A percentile compares a stretch with the other conserved stretches of the same genome.
Evolutionary conservation across 495 filamentous ascomycete genomes (phyloP).

Genomic region (Talaromyces nanjingensis): DNA sequence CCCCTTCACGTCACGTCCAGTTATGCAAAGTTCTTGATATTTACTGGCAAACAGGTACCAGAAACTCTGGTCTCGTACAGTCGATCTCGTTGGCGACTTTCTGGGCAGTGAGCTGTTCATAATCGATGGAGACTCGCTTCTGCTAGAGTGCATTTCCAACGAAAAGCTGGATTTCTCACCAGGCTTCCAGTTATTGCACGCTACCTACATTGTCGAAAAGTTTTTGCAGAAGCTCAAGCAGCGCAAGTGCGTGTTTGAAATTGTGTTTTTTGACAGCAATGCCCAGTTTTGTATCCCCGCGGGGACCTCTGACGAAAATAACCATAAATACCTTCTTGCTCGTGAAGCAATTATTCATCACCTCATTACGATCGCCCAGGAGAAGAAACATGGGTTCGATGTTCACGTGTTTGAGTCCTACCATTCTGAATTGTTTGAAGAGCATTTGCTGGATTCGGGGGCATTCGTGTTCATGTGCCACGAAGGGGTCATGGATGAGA

Average conservation of each 20-base stretch:
- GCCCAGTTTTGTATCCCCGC: slow-evolving; percentile 13
- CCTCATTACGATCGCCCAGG: slow-evolving; percentile 32
- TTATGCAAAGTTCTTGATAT: background rate
- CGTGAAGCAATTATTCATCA: slow-evolving; percentile 58
- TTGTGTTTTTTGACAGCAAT: slow-evolving; percentile 57
- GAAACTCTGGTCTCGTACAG: slow-evolving; percentile 10
- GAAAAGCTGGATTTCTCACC: slow-evolving; percentile 52
- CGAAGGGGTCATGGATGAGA: slow-evolving; percentile 30
- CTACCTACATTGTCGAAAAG: slow-evolving; percentile 57
- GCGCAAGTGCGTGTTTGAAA: slow-evolving; percentile 60
- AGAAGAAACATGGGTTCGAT: slow-evolving; percentile 22
- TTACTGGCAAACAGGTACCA: background rate
- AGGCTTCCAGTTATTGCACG: slow-evolving; percentile 69
- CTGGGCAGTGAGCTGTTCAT: slow-evolving; percentile 65
- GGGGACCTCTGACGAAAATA: slow-evolving; percentile 3
- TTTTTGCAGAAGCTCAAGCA: slow-evolving; percentile 52
- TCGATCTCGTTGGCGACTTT: slow-evolving; percentile 55
- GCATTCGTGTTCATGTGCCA: slow-evolving; percentile 67
- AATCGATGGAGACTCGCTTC: slow-evolving; percentile 66
- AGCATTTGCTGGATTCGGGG: slow-evolving; percentile 43
- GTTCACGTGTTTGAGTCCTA: slow-evolving; percentile 41
- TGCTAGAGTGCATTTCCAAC: slow-evolving; percentile 54
- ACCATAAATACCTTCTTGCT: slow-evolving; percentile 44
- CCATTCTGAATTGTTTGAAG: slow-evolving; percentile 36
- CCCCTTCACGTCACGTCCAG: background rate